Conservation (phyloP, 257 asterid genomes). For the Plantago ovata region DNA sequence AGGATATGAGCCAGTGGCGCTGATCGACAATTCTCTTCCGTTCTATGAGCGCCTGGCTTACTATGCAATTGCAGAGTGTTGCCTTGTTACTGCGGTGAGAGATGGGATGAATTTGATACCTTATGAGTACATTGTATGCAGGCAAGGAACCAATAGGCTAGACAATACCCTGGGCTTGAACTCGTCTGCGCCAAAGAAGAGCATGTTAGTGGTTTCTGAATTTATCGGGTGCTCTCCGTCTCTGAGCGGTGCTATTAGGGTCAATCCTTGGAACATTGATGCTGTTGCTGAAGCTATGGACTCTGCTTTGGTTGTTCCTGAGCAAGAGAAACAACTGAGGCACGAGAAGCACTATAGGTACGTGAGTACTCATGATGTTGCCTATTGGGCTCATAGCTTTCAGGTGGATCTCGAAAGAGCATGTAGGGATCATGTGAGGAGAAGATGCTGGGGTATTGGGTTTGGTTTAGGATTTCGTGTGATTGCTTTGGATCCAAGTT, state of each 20-base stretch:
- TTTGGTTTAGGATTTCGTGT: constrained; percentile 82
- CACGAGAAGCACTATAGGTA: constrained; percentile 83
- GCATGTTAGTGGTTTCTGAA: constrained; percentile 81
- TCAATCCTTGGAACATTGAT: constrained; percentile 84
- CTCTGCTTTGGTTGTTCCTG: constrained; percentile 57
- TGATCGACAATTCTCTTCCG: constrained; percentile 61
- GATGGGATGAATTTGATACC: constrained; percentile 93
- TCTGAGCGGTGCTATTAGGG: constrained; percentile 81
- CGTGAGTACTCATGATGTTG: constrained; percentile 78
- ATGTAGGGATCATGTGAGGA: constrained; percentile 67
- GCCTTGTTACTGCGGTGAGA: constrained; percentile 83
- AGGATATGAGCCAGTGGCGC: constrained; percentile 69
- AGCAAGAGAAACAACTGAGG: constrained; percentile 74
- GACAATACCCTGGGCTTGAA: constrained; percentile 47
- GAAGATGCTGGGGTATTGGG: constrained; percentile 92
- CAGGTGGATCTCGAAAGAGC: constrained; percentile 80
- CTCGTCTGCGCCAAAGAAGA: constrained; percentile 53
- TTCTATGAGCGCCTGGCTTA: constrained; percentile 70
- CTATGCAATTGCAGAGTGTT: constrained; percentile 71
- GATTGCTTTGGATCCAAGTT: constrained; percentile 80
- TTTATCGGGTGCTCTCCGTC: constrained; percentile 83
- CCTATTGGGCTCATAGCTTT: constrained; percentile 91
- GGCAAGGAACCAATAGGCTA: constrained; percentile 65
- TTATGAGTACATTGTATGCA: constrained; percentile 68
- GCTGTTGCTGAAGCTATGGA: constrained; percentile 83